These are phyloP conservation scores for Corymbia maculata DNA, from an alignment of 345 rosid genomes.

Conservation along the genomic window DNA sequence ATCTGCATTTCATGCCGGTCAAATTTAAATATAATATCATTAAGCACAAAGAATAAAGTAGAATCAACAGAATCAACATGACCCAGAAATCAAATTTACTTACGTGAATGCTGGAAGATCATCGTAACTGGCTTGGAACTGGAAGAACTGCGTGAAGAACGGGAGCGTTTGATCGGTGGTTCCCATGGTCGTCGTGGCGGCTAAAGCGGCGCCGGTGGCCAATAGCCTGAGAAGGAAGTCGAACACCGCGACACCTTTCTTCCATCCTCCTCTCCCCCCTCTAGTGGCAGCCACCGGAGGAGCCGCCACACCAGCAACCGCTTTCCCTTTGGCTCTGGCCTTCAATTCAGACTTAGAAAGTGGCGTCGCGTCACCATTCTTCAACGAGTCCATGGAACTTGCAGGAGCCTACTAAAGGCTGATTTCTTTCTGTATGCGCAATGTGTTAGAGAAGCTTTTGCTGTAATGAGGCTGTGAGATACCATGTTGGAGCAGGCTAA, in stretches of 20 bases:
- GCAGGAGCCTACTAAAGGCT: not conserved
- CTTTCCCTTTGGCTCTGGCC: conserved; percentile 15
- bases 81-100: not conserved
- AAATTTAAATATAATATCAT: too few species aligned
- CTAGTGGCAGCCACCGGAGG: not conserved
- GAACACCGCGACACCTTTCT: conserved; percentile 27
- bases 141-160: conserved; percentile 60
- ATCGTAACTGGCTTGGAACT: conserved; percentile 42
- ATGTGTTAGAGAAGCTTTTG: not conserved
- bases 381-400: conserved; percentile 17
- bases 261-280: conserved; percentile 11
- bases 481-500: not conserved
- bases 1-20: conserved; percentile 11
- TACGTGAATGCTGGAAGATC: conserved; percentile 36
- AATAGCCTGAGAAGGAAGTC: conserved; percentile 35
- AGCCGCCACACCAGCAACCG: not conserved
- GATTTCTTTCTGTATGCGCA: not conserved
- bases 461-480: not conserved
- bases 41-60: not conserved
- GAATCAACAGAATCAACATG: not conserved
- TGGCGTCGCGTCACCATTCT: not conserved
- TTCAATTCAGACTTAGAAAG: conserved; percentile 3
- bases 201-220: conserved; percentile 25
- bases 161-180: conserved; percentile 37
- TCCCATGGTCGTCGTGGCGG: conserved; percentile 32